Evolutionary conservation across 257 asterid species (phyloP).

Genomic region (Solanum chmielewskii): DNA sequence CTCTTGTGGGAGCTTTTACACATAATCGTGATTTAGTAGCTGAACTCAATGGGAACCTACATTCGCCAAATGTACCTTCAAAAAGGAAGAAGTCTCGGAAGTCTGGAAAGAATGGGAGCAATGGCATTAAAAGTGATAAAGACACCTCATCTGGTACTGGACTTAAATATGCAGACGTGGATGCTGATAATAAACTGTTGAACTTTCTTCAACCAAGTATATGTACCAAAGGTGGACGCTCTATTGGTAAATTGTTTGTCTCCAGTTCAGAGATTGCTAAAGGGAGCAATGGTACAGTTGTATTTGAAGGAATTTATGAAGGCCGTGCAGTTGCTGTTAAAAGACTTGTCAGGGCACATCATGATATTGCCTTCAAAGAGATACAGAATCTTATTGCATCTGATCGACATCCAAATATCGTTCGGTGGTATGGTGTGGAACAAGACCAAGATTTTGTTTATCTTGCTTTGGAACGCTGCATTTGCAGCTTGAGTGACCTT

Average conservation of each 20-base stretch:
- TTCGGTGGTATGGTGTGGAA: slow-evolving; percentile 86
- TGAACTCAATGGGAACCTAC: slow-evolving; percentile 9
- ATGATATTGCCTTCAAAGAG: slow-evolving; percentile 79
- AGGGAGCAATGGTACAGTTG: slow-evolving; percentile 92
- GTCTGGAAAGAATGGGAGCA: slow-evolving; percentile 42
- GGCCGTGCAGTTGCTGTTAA: slow-evolving; percentile 91
- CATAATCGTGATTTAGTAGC: slow-evolving; percentile 8
- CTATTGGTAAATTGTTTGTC: slow-evolving; percentile 68
- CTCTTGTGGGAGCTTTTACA: slow-evolving; percentile 19
- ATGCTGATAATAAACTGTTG: slow-evolving; percentile 24
- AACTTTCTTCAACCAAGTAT: slow-evolving; percentile 35
- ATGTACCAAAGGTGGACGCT: slow-evolving; percentile 39
- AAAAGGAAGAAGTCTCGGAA: slow-evolving; percentile 59
- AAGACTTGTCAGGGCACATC: slow-evolving; percentile 80
- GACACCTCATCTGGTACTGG: slow-evolving; percentile 25
- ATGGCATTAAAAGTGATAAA: slow-evolving; percentile 30
- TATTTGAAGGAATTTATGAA: slow-evolving; percentile 80
- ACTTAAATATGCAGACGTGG: slow-evolving; percentile 9
- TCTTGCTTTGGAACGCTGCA: slow-evolving; percentile 81
- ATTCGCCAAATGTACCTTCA: slow-evolving; percentile 16
- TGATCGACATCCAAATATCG: slow-evolving; percentile 81
- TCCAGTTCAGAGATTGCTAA: slow-evolving; percentile 68
- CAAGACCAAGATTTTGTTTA: slow-evolving; percentile 90
- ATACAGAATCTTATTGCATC: slow-evolving; percentile 84
- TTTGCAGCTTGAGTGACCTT: slow-evolving; percentile 82